Percentiles rank a stretch among this genome's conserved stretches.
phyloP scores from a whole-genome alignment of 108 stramenopile species.

The Halocafeteria seosinensis region DNA sequence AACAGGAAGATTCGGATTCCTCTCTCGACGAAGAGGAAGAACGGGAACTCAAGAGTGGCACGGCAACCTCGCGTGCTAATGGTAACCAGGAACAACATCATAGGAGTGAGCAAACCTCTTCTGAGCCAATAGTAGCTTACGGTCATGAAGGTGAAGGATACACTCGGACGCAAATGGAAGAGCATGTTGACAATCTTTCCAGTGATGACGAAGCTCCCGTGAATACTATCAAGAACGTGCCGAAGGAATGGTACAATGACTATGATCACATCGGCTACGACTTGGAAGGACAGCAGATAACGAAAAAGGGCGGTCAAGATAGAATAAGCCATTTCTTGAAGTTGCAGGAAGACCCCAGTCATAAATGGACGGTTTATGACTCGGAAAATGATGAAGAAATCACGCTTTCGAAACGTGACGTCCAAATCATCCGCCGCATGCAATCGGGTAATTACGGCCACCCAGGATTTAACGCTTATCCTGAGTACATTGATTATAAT shows the following conservation, averaged over 20 bases:
- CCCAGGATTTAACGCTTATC: no score
- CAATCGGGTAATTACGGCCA: conserved; percentile 82
- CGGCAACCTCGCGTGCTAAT: no score
- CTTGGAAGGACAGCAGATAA: conserved; percentile 57
- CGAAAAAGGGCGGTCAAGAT: conserved; percentile 31
- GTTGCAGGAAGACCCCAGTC: conserved; percentile 48
- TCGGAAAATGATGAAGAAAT: conserved; percentile 73
- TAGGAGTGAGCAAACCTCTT: no score
- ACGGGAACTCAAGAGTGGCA: no score
- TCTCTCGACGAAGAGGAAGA: no score
- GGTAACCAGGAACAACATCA: no score
- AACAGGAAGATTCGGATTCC: no score
- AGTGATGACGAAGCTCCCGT: conserved; percentile 78
- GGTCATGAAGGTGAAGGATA: background rate
- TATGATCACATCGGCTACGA: conserved; percentile 91
- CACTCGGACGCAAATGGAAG: background rate
- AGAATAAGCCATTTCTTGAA: conserved; percentile 52
- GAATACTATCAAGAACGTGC: conserved; percentile 85
- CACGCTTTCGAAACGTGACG: conserved; percentile 59
- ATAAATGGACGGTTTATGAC: conserved; percentile 72
- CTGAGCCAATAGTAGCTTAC: background rate
- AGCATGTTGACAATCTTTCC: conserved; percentile 64
- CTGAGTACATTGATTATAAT: no score
- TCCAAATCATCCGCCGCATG: conserved; percentile 74
- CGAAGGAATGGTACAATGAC: conserved; percentile 75